Evolutionary conservation across 495 filamentous ascomycete species (phyloP), one percentile per base, ranked within the genome.

Genomic region (Pseudomonodictys pantanalensis): DNA sequence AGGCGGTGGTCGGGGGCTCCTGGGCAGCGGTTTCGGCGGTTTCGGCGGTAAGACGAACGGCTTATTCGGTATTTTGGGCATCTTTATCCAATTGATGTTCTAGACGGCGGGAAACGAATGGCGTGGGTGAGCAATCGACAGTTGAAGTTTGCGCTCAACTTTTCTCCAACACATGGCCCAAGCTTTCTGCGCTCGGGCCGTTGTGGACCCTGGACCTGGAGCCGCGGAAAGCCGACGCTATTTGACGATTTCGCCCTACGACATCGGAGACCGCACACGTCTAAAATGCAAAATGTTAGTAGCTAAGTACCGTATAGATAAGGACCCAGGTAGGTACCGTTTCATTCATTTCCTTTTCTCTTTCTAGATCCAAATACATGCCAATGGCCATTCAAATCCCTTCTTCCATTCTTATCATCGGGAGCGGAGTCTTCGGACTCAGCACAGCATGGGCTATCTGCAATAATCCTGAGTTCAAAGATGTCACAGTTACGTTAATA

Each of bases 391-490:
- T 43, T 38, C 20, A 54, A 24, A 46, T 65, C 5, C 60, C 64
- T 10, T 56, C 65, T 10, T 67, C 65, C 7, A 54, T 67, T 66
- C 70, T 86, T 47, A 84, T 87, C 50, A 71, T 88, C 49, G 85
- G 85, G 38, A 78, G 79, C 17, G 86, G 86, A 22, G 81, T 85
- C 50, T 88, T 88, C 65, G 85, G 85, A 18, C 81, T 80, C 2
- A 81, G 80, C 4, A 87, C 86, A 3, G 85, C 84, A 22, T 78
- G 80, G n/a, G 73, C 84, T 62, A 77, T 88, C 3, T 77, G 77
- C 61, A 72, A 73, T 39, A 61, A 64, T 30, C 50, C 56, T 10
- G 71, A 69, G 39, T 76, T 78, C 65, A 79, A 82, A 25, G 60
- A 72, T 61, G 75, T 80, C 1, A 72, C 71, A 2, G 69, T 86